Evolutionary conservation across 2,329 filamentous ascomycete genomes (phyloP), one percentile per base, ranked within the genome.

Genomic region (Talaromyces sp.): DNA sequence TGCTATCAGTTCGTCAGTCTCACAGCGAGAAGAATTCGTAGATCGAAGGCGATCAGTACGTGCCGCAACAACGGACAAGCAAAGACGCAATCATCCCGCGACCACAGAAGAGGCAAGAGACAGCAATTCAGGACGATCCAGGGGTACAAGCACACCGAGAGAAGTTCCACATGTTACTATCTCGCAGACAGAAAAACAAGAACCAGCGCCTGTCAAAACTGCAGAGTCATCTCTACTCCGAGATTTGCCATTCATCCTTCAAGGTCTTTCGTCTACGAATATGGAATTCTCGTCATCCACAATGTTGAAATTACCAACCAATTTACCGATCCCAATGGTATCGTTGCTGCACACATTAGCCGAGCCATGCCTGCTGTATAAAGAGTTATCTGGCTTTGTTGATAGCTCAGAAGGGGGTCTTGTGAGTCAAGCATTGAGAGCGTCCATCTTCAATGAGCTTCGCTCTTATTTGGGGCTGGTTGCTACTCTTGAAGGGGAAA

Each of bases 311-410:
- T 81, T 99, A 31, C 96, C 95, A 0, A 72, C 87, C 0, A 91
- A 89, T 0, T 83, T 99, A 6, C 93, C 95, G 1, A 83, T 93
- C 6, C 94, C 95, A 2, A 83, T 98, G 10, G 83, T 98, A 14
- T 93, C 93, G 16, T 84, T 99, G 10, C 82, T 99, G 2, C 92
- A 99, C 72, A 92, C 90, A 0, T 82, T 99, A 22, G 93, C 95
- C 1, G 95, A 99, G 74, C 95, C 95, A 8, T 96, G 94, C 5
- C 82, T 99, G n/a, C 83, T 99, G 9, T 99, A 97, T 75, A 88
- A 89, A 66, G 87, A 87, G 1, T 84, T 99, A 0, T 87, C 92
- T 14, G 84, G 85, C 3, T 99, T 97, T 77, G 90, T 94, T 64
- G 90, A 96, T 66, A 89, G 89, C 4, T 87, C 88, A 1, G 90